Conservation (phyloP, 257 asterid species). For the Coffea canephora region DNA sequence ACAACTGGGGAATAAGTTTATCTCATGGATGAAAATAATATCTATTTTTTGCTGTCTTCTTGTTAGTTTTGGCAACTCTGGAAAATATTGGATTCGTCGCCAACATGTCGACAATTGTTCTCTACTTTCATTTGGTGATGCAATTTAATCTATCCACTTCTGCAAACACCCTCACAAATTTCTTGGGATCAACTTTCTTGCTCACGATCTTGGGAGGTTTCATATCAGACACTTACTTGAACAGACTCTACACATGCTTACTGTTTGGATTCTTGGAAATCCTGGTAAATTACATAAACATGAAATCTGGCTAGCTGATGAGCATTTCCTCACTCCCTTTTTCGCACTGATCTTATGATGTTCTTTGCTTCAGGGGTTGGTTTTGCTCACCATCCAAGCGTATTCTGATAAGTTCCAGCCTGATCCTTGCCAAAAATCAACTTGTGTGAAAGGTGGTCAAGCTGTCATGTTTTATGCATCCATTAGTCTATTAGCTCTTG, state of each 20-base stretch:
- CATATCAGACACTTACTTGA: constrained; percentile 51
- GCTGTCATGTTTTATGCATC: constrained; percentile 46
- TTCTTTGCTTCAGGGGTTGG: constrained; percentile 34
- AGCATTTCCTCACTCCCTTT: background rate
- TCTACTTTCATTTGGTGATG: constrained; percentile 38
- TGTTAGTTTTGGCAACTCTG: constrained; percentile 34
- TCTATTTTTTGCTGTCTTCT: background rate
- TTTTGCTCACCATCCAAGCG: constrained; percentile 52
- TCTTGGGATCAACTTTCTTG: constrained; percentile 56
- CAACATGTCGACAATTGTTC: constrained; percentile 46
- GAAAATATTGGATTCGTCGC: constrained; percentile 52
- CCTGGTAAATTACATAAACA: constrained; percentile 20
- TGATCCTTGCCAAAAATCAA: constrained; percentile 29
- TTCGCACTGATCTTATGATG: background rate
- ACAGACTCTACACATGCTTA: constrained; percentile 46
- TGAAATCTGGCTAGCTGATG: background rate
- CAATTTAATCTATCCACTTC: constrained; percentile 30
- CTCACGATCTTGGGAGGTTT: constrained; percentile 54
- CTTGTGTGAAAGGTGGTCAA: constrained; percentile 34
- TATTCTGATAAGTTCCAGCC: constrained; percentile 37
- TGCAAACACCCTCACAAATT: constrained; percentile 53
- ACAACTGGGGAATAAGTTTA: background rate
- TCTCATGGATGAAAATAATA: background rate
- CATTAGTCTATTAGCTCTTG: constrained; percentile 43
- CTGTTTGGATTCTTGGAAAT: constrained; percentile 47